Evolutionary conservation across 1,284 basidiomycete genomes (phyloP).

Genomic region (Prillingera fragicola): DNA sequence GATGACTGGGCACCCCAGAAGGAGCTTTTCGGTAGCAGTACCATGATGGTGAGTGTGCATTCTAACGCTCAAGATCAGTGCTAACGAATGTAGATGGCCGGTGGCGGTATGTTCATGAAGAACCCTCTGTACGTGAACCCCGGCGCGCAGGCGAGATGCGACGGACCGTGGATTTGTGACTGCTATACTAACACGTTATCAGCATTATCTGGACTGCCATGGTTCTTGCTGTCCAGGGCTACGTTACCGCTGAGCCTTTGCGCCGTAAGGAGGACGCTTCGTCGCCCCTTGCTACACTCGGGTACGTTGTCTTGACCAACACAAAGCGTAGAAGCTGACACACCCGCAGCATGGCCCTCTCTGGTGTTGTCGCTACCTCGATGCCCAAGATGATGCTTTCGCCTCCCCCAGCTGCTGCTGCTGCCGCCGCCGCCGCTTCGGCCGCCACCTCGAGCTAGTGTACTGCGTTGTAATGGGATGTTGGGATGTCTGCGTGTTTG

Average conservation of each 20-base stretch:
- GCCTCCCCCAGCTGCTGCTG: slow-evolving; percentile 12
- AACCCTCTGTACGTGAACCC: slow-evolving; percentile 38
- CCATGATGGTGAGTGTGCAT: no score
- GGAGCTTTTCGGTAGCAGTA: slow-evolving; percentile 31
- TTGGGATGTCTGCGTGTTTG: no score
- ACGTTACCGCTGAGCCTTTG: slow-evolving; percentile 36
- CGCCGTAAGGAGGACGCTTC: slow-evolving; percentile 30
- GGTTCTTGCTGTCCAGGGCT: slow-evolving; percentile 29
- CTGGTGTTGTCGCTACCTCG: slow-evolving; percentile 34
- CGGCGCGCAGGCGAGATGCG: neutral
- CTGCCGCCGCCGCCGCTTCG: slow-evolving; percentile 1
- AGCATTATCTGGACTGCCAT: slow-evolving; percentile 41
- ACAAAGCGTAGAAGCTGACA: neutral
- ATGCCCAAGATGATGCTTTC: slow-evolving; percentile 37
- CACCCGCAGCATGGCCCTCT: slow-evolving; percentile 34
- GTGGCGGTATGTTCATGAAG: slow-evolving; percentile 46
- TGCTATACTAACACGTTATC: slow-evolving; percentile 5
- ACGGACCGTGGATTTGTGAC: neutral
- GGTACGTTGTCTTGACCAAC: slow-evolving; percentile 35
- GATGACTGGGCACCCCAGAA: slow-evolving; percentile 41
- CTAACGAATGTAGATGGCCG: no score
- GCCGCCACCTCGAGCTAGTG: neutral
- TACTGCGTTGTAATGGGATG: slow-evolving; percentile 1
- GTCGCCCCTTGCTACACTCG: slow-evolving; percentile 35
- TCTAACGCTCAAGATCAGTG: no score